These are phyloP conservation scores for Fusarium sp. DNA, from an alignment of 2,329 filamentous ascomycete species.

Conservation along the genomic window DNA sequence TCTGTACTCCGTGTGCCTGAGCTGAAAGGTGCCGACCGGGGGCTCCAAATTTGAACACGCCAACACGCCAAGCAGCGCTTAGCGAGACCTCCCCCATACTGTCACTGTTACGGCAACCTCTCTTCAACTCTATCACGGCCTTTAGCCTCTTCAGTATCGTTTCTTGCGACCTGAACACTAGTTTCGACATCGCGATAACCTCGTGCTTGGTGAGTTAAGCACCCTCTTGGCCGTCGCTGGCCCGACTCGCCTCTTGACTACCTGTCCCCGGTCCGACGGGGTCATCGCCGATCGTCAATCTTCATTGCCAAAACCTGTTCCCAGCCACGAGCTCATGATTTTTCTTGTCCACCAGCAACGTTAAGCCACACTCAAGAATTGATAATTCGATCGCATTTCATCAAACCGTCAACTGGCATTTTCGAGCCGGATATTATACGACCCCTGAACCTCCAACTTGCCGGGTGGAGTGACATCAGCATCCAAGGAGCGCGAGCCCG, in stretches of 20 bases:
- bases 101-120: slow-evolving; percentile 49
- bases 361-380: slow-evolving; percentile 27
- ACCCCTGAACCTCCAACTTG: slow-evolving; percentile 12
- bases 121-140: slow-evolving; percentile 49
- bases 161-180: slow-evolving; percentile 44
- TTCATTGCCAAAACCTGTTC: slow-evolving; percentile 41
- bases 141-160: slow-evolving; percentile 41
- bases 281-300: slow-evolving; percentile 38
- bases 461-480: slow-evolving; percentile 43
- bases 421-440: slow-evolving; percentile 15
- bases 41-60: slow-evolving; percentile 50
- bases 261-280: slow-evolving; percentile 24
- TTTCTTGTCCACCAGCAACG: slow-evolving; percentile 38
- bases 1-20: slow-evolving; percentile 44
- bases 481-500: slow-evolving; percentile 39
- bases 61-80: slow-evolving; percentile 53
- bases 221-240: slow-evolving; percentile 37
- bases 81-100: slow-evolving; percentile 49
- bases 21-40: slow-evolving; percentile 39
- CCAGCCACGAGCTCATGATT: slow-evolving; percentile 43
- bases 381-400: slow-evolving; percentile 23
- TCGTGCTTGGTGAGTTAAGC: slow-evolving; percentile 46
- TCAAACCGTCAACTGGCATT: slow-evolving; percentile 10
- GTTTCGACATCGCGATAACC: slow-evolving; percentile 46
- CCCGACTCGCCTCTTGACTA: slow-evolving; percentile 31